A percentile compares a stretch with the other conserved stretches of the same genome.
Evolutionary conservation across 768 basidiomycete genomes (phyloP).

Genomic region (Paxillus rubicundulus): DNA sequence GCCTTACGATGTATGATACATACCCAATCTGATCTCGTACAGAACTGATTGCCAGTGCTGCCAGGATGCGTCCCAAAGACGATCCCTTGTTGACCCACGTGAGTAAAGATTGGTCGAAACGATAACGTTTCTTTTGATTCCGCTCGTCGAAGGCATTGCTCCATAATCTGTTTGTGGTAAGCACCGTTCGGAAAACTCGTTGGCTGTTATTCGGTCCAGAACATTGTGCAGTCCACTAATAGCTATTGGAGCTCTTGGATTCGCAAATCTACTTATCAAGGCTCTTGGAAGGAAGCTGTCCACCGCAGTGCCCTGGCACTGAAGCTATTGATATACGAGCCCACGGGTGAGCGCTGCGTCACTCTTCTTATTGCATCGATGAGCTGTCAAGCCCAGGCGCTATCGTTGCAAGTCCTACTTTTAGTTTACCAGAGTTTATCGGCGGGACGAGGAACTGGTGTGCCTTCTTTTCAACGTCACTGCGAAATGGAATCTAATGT

Average conservation of each 20-base stretch:
- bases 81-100: constrained; percentile 76
- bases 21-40: constrained; percentile 5
- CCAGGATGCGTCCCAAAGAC: constrained; percentile 48
- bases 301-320: constrained; percentile 90
- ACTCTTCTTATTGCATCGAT: not conserved
- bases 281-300: constrained; percentile 95
- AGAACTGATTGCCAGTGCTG: constrained; percentile 45
- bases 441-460: constrained; percentile 90
- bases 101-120: constrained; percentile 4
- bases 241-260: constrained; percentile 90
- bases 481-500: not conserved
- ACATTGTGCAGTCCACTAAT: constrained; percentile 55
- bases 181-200: not conserved
- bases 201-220: not conserved
- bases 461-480: constrained; percentile 13
- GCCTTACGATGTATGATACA: not conserved
- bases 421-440: constrained; percentile 89
- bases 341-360: constrained; percentile 54
- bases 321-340: constrained; percentile 91
- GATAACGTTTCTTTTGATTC: not conserved
- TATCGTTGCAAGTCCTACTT: constrained; percentile 93
- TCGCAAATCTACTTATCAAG: constrained; percentile 82
- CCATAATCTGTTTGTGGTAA: constrained; percentile 53
- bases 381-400: constrained; percentile 52
- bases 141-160: constrained; percentile 48